phyloP scores from a whole-genome alignment of 495 filamentous ascomycete species.

The Penicillium turbatum region DNA sequence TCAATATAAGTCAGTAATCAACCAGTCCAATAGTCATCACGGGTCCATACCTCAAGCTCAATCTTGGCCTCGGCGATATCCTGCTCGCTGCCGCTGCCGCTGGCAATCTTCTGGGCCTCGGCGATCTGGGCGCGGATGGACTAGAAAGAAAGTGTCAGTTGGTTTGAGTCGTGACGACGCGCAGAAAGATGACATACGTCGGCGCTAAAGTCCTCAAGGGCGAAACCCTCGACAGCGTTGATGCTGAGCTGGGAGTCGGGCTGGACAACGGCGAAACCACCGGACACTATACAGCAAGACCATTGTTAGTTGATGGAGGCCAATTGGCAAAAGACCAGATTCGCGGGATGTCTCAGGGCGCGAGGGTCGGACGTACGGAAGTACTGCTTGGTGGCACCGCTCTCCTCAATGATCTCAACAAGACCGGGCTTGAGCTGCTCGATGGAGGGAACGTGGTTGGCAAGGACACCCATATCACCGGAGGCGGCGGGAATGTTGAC shows the following conservation, averaged over 20 bases:
- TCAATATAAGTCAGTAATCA: slow-evolving; percentile 15
- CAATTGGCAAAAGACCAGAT: not conserved
- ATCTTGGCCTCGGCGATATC: slow-evolving; percentile 98
- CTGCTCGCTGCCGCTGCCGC: slow-evolving; percentile 88
- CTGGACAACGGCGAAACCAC: slow-evolving; percentile 95
- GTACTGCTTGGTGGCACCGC: slow-evolving; percentile 88
- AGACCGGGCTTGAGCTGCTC: slow-evolving; percentile 97
- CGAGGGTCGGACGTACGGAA: slow-evolving; percentile 71
- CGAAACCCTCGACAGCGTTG: slow-evolving; percentile 92
- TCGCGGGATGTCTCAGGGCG: slow-evolving; percentile 7
- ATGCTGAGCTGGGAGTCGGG: slow-evolving; percentile 93
- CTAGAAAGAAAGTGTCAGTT: slow-evolving; percentile 19
- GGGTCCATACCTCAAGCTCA: slow-evolving; percentile 79
- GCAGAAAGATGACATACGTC: slow-evolving; percentile 50
- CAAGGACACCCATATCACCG: slow-evolving; percentile 98
- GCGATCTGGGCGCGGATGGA: slow-evolving; percentile 57
- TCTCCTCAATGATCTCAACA: slow-evolving; percentile 94
- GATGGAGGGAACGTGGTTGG: slow-evolving; percentile 97
- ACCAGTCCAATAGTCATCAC: not conserved
- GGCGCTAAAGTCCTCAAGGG: slow-evolving; percentile 90
- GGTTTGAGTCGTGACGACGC: slow-evolving; percentile 8
- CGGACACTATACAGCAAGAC: slow-evolving; percentile 62
- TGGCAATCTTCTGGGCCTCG: slow-evolving; percentile 92
- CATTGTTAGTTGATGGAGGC: slow-evolving; percentile 21
- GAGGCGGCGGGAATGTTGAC: slow-evolving; percentile 98